Evolutionary conservation across 2,329 filamentous ascomycete species (phyloP), one percentile per base, ranked within the genome.

Genomic region (Botryosphaeria dothidea): DNA sequence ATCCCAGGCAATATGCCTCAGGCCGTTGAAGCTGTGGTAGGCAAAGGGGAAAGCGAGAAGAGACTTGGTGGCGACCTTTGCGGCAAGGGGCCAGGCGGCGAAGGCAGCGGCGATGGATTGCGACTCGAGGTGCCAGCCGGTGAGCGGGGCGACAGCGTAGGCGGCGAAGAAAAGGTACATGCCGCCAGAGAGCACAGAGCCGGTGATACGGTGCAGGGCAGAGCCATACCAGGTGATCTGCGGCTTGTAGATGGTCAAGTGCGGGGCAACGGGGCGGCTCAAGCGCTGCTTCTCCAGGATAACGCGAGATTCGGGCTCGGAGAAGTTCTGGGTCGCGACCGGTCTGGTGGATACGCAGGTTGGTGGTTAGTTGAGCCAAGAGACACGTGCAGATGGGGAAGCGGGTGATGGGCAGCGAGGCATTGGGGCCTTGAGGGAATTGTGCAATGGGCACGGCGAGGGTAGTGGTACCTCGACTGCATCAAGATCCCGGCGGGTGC

Each of bases 201-300:
- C 93, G n/a, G 92, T 94, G 81, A 97, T 88, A 74, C 93, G 92
- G 83, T 93, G 91, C 80, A 92, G 85, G 65, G 83, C 88, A 71
- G 88, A 89, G 71, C 85, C 84, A 79, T 92, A 89, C 90, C 89
- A 97, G 72, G 92, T 95, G 81, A 97, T 91, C 79, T 92, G 88
- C 66, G 90, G 86, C 78, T 88, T 86, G 88, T 97, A 97, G 86
- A 96, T 93, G 74, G 81, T 78, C 68, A 97, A 87, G 77, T 97
- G 93, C 64, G 93, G 93, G 51, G 92, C 86, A 72, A 97, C 85
- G 75, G 93, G 93, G 61, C 93, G 93, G 74, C 85, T 80, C 64
- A 90, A 85, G 73, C 93, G 93, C 84, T 97, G 93, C 74, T 87
- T 83, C 73, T 86, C 89, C 75, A 97, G 92, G 80, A 96, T 87